phyloP scores from a whole-genome alignment of 1,139 yeast species.

The Pichia sp. region DNA sequence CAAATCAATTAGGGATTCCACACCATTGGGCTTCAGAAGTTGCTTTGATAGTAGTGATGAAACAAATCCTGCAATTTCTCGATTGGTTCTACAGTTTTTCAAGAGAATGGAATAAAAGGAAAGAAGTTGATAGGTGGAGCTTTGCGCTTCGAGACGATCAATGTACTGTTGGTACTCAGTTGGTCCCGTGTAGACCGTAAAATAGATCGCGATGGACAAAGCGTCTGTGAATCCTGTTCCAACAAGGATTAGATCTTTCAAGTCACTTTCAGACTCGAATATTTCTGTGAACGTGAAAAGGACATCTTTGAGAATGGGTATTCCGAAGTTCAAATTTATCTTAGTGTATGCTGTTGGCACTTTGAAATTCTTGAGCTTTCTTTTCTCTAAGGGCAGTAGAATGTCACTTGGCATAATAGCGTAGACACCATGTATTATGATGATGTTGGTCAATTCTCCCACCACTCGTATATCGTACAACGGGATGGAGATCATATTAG shows the following conservation, averaged over 20 bases:
- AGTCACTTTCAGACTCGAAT: slow-evolving; percentile 43
- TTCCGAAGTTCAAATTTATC: slow-evolving; percentile 22
- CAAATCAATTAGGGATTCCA: slow-evolving; percentile 68
- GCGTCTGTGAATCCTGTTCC: slow-evolving; percentile 77
- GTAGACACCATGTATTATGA: slow-evolving; percentile 69
- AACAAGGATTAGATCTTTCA: slow-evolving; percentile 50
- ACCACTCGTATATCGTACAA: slow-evolving; percentile 78
- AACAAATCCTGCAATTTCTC: slow-evolving; percentile 44
- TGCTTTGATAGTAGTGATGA: slow-evolving; percentile 46
- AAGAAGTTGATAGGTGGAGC: slow-evolving; percentile 60
- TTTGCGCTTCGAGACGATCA: slow-evolving; percentile 38
- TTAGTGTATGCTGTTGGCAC: slow-evolving; percentile 24
- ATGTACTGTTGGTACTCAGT: slow-evolving; percentile 19
- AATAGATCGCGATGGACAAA: slow-evolving; percentile 39
- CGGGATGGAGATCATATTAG: slow-evolving; percentile 61
- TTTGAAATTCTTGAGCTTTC: slow-evolving; percentile 49
- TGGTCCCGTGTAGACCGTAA: background rate
- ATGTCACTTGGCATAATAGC: slow-evolving; percentile 53
- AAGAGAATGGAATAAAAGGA: slow-evolving; percentile 52
- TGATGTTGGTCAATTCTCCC: slow-evolving; percentile 55
- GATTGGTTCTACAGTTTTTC: slow-evolving; percentile 31
- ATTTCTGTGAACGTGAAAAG: slow-evolving; percentile 36
- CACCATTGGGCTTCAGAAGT: slow-evolving; percentile 53
- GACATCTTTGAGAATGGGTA: slow-evolving; percentile 25
- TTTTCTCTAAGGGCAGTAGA: slow-evolving; percentile 62